Percentiles rank a stretch among this genome's conserved stretches.
Conservation (phyloP, 1,284 basidiomycete species). For the Leccinum subfulvum region DNA sequence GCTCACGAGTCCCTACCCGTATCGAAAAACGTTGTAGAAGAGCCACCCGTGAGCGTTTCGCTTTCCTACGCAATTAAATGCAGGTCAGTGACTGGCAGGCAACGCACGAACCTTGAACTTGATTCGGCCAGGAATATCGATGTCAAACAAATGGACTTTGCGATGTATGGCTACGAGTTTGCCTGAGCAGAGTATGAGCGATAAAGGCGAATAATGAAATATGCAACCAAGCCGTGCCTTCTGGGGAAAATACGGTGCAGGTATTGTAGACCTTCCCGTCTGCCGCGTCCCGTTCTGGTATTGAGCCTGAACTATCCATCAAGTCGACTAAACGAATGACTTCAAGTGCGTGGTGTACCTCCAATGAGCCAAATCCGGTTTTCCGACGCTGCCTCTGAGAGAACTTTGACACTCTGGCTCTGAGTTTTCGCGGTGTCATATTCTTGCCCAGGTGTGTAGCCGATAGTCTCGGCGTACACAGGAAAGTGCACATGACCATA, state of each 20-base stretch:
- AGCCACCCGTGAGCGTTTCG: conserved; percentile 86
- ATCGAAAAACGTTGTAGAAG: conserved; percentile 79
- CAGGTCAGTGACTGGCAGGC: not conserved
- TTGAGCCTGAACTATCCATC: conserved; percentile 60
- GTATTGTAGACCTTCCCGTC: conserved; percentile 88
- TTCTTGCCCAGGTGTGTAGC: conserved; percentile 50
- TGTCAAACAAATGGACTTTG: conserved; percentile 97
- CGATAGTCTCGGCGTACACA: conserved; percentile 81
- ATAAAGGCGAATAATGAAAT: not conserved
- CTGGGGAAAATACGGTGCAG: conserved; percentile 84
- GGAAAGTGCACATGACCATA: conserved; percentile 89
- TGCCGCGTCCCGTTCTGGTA: conserved; percentile 74
- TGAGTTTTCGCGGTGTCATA: conserved; percentile 59
- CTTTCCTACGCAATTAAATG: conserved; percentile 67
- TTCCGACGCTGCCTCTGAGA: conserved; percentile 82
- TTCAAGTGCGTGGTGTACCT: conserved; percentile 48
- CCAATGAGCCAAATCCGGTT: conserved; percentile 88
- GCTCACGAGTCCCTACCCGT: conserved; percentile 57
- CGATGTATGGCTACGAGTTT: conserved; percentile 86
- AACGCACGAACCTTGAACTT: conserved; percentile 81
- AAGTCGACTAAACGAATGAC: not conserved
- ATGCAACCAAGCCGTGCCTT: conserved; percentile 51
- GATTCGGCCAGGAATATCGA: conserved; percentile 96
- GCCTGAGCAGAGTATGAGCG: conserved; percentile 45
- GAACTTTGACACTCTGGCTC: conserved; percentile 81